Base-by-base conservation (phyloP, 23 red algal genomes). In the Gracilaria caudata region DNA sequence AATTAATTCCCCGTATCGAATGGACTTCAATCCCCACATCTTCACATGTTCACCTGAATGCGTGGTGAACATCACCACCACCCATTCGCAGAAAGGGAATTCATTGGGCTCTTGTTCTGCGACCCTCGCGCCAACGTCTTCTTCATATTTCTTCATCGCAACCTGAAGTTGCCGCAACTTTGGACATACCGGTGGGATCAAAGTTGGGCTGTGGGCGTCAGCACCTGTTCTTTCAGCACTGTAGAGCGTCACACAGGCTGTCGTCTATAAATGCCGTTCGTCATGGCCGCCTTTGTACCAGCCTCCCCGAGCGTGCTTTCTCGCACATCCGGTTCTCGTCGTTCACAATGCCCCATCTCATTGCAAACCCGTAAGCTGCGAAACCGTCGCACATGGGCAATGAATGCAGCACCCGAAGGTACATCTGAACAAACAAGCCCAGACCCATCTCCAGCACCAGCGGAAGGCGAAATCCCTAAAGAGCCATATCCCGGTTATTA, bases 401-500 rank as follows among this genome's bases (percentile, higher is more conserved):
- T 75, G 70, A 75, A 43, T 21, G 19, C 37, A 16, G 39, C 37
- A 36, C 40, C 70, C 21, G 70, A 75, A 75, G 70, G 49, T 8
- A 25, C 70, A 8, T 29, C 70, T 40, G 33, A 75, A 10, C 37
- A 43, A 47, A n/a, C 70, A 75, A 43, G 25, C 21, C 70, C 70
- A 0, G 39, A 43, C 0, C 19, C 70, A 75, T 30, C 40, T 29
- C 5, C 13, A 43, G 20, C 70, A 30, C 70, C 70, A 9, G 19
- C 70, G 0, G 46, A 54, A 57, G 7, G 25, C 19, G 46, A 80
- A 64, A 72, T 61, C 28, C 73, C 74, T 2, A 65, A 78, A 66
- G 86, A 89, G 34, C 86, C 86, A 0, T 89, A 89, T 54, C 53
- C 86, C 20, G 86, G 86, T 21, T 89, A 78, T 44, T 89, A 68